phyloP scores from a whole-genome alignment of 768 basidiomycete species.

The Pulveroboletus sp. region DNA sequence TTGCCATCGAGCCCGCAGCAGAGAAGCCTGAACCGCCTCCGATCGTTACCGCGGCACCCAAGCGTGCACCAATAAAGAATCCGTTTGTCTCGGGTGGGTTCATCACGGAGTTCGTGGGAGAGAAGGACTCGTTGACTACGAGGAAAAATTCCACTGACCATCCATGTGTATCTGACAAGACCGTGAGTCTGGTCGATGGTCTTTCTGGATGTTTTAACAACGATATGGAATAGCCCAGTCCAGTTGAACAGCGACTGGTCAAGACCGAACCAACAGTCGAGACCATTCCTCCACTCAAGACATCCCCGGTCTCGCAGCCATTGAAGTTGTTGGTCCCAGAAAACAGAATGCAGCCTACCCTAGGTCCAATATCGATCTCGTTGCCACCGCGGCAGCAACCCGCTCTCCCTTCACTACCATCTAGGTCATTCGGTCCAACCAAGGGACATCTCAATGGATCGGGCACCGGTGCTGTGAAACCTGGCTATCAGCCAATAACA shows the following conservation, averaged over 20 bases:
- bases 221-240: conserved; percentile 11
- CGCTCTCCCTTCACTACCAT: conserved; percentile 12
- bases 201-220: neutral
- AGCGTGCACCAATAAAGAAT: conserved; percentile 31
- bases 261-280: conserved; percentile 20
- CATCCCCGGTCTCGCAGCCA: conserved; percentile 10
- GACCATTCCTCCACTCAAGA: conserved; percentile 9
- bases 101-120: conserved; percentile 42
- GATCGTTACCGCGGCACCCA: conserved; percentile 2
- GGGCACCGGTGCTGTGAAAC: conserved; percentile 17
- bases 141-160: conserved; percentile 22
- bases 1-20: conserved; percentile 1
- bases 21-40: conserved; percentile 12
- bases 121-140: conserved; percentile 19
- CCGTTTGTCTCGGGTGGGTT: conserved; percentile 54
- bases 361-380: conserved; percentile 9
- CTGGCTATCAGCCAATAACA: conserved; percentile 26
- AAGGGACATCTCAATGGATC: conserved; percentile 11
- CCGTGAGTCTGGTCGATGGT: conserved; percentile 8
- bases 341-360: conserved; percentile 3
- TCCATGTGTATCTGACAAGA: conserved; percentile 7
- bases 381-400: conserved; percentile 12
- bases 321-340: conserved; percentile 14
- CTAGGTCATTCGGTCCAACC: conserved; percentile 15
- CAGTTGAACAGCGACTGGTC: conserved; percentile 14